Evolutionary conservation across 257 asterid species (phyloP), one percentile per base, ranked within the genome.

Genomic region (Prunella vulgaris): DNA sequence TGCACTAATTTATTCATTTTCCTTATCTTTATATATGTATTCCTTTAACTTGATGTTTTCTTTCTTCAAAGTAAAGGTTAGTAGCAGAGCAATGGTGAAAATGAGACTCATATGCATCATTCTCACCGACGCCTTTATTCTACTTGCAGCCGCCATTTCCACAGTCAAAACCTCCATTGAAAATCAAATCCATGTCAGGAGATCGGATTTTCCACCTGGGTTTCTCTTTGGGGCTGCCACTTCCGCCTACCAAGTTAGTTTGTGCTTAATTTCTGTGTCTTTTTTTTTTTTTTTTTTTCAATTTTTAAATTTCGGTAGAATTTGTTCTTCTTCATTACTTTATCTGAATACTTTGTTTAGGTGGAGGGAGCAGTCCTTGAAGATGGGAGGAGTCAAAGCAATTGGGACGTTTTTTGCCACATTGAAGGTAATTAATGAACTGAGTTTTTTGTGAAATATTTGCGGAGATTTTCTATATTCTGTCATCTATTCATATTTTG

Each of bases 241-340:
- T 65, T 89, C 97, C 15, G 85, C 96, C 0, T 89, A 89, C 70
- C 96, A 86, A 70, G 94, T 85, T 28, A 70, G 94, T 85, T 28
- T 56, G 70, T n/a, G 10, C 38, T 42, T 49, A 7, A 17, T 71
- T 10, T 64, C 64, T 56, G 27, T 15, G 30, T 28, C 21, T 49
- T 1, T 10, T 22, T 13, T 25, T 25, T 1, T 25, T 20, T 32
- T 9, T 37, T 13, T 15, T 14, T 24, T 3, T n/a, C 17, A 10
- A 22, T 22, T 20, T 27, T 0, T 2, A 7, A 9, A 9, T 18
- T 13, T 62, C 6, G 35, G 5, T 32, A 57, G 65, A 54, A 59
- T 46, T 22, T 28, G 10, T 51, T 13, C 6, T 69, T 24, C 25
- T n/a, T 38, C 14, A 1, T 5, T 5, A 9, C 33, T 30, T 42